phyloP scores from a whole-genome alignment of 306 rosid species.

The Cotoneaster glaucophyllus region DNA sequence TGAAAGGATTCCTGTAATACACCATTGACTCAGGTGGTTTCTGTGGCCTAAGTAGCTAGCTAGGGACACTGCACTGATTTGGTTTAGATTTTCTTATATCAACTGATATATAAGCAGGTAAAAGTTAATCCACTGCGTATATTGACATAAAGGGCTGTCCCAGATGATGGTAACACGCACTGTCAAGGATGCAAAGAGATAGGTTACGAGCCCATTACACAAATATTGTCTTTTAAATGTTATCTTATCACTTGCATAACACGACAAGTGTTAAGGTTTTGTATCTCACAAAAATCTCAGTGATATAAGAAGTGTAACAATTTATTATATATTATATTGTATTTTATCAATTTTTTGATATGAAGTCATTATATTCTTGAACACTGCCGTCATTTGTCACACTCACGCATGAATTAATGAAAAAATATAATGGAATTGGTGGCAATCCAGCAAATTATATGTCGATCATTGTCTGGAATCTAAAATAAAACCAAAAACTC shows the following conservation, averaged over 20 bases:
- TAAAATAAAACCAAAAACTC: neutral
- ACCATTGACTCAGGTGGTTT: neutral
- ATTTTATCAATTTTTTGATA: too few relatives aligned
- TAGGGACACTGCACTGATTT: neutral
- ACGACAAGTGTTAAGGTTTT: neutral
- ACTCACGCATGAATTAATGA: neutral
- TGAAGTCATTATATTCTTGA: neutral
- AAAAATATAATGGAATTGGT: neutral
- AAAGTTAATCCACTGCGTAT: too few relatives aligned
- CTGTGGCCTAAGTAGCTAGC: neutral
- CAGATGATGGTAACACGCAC: neutral
- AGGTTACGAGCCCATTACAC: rapidly evolving
- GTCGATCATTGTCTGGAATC: constrained; percentile 2
- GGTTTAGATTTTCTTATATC: neutral
- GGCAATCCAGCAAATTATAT: constrained; percentile 7
- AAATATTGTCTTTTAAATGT: neutral
- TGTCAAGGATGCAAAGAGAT: neutral
- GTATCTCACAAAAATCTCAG: too few relatives aligned
- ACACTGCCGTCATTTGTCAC: neutral
- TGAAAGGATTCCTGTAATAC: too few relatives aligned
- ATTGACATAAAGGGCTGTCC: neutral
- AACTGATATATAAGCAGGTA: neutral
- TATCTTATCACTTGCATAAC: too few relatives aligned
- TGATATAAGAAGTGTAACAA: too few relatives aligned
- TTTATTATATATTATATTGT: too few relatives aligned